Base-by-base conservation (phyloP, 2,329 filamentous ascomycete species). In the Colletotrichum siamense region DNA sequence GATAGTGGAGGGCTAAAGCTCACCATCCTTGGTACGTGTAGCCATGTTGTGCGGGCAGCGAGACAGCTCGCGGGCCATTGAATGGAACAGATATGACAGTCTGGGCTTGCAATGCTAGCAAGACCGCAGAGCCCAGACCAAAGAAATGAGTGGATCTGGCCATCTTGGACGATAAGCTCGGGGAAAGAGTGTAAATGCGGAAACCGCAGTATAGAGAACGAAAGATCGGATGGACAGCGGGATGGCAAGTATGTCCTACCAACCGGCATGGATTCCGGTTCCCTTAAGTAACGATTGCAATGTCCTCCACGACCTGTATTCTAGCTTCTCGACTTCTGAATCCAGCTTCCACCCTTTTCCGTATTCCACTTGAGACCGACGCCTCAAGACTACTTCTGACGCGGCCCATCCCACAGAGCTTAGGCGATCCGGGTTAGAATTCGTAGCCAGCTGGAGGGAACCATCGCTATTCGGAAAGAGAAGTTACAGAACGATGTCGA, bases 21-120 rank as follows among this genome's bases (percentile, higher is more conserved):
- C 24, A 71, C 59, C 69, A 71, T 32, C 59, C 69, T 71, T 71
- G 69, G 15, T 71, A 71, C 12, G 69, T 28, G 15, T 71, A 66
- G 7, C 62, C 59, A 28, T 39, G 55, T 16, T 55, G 24, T 22
- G 36, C 30, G 7, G 69, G 62, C 30, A 55, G 34, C 12, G 44
- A n/a, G 12, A 65, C 39, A 5, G 59, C 69, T 15, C 69, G 69
- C 3, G 59, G 15, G 16, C 69, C 59, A 6, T 66, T 71, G 59
- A 71, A 71, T 15, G 69, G 69, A 3, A 71, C 36, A 24, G n/a
- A 61, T 10, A 16, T 7, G 5, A 39, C 39, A 3, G 32, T 30
- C 9, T 26, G 59, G 15, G 36, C 18, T 22, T 52, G 18, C 16
- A 66, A 13, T 24, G 49, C 36, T 10, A 65, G 24, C 36, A 65